phyloP scores from a whole-genome alignment of 1,284 basidiomycete species.

The Ceraceosorus guamensis region DNA sequence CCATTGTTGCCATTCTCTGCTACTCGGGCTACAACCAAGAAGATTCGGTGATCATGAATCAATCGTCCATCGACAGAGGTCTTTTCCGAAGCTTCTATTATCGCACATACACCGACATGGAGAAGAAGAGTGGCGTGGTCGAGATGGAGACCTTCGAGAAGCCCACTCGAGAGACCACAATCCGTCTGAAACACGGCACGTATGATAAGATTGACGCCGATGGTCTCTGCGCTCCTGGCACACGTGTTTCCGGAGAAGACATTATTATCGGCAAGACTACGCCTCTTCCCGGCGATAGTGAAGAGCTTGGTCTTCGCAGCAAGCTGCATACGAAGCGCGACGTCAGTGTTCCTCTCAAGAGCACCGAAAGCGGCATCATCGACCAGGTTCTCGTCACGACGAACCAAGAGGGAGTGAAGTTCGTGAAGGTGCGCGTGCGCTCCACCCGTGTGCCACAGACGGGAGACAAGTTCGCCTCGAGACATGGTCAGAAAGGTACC shows the following conservation, averaged over 20 bases:
- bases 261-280: constrained; percentile 99
- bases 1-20: constrained; percentile 94
- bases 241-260: constrained; percentile 89
- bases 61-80: constrained; percentile 94
- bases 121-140: constrained; percentile 91
- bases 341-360: constrained; percentile 94
- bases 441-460: constrained; percentile 94
- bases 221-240: constrained; percentile 89
- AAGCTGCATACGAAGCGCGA: constrained; percentile 84
- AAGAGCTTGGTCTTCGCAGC: constrained; percentile 90
- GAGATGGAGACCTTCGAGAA: constrained; percentile 85
- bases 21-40: constrained; percentile 99
- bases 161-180: constrained; percentile 82
- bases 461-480: constrained; percentile 98
- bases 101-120: constrained; percentile 90
- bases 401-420: constrained; percentile 90
- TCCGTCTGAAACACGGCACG: constrained; percentile 94
- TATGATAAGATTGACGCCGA: constrained; percentile 98
- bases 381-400: constrained; percentile 96
- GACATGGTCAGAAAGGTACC: constrained; percentile 99
- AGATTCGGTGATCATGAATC: constrained; percentile 99
- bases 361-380: constrained; percentile 93
- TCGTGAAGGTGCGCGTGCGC: constrained; percentile 94
- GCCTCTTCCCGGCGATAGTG: constrained; percentile 88
- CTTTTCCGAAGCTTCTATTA: constrained; percentile 98